phyloP scores from a whole-genome alignment of 1,139 yeast genomes.

The Lodderomyces metapsilosis region DNA sequence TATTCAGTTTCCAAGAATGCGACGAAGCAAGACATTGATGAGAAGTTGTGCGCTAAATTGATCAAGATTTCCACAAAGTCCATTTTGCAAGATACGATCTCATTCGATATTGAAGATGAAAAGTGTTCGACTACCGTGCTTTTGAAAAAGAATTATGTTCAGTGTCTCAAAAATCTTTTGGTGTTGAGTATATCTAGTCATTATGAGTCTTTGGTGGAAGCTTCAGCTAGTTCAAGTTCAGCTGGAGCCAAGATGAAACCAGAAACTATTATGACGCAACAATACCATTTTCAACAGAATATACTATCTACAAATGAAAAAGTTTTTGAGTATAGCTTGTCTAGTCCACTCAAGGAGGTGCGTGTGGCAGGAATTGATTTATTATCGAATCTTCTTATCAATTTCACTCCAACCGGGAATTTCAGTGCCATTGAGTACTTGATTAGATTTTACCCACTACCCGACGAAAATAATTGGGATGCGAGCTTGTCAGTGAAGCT shows the following conservation, averaged over 20 bases:
- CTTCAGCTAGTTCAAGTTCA: conserved; percentile 36
- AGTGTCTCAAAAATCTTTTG: conserved; percentile 33
- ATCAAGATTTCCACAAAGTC: conserved; percentile 33
- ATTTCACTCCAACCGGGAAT: conserved; percentile 41
- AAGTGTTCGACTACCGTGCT: conserved; percentile 22
- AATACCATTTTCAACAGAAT: conserved; percentile 35
- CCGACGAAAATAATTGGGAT: conserved; percentile 28
- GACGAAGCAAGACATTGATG: conserved; percentile 40
- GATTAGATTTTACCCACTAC: conserved; percentile 29
- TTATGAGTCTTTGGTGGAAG: conserved; percentile 37
- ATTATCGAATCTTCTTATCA: conserved; percentile 33
- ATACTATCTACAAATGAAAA: conserved; percentile 35
- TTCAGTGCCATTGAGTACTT: conserved; percentile 38
- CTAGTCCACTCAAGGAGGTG: conserved; percentile 34
- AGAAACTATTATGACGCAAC: conserved; percentile 42
- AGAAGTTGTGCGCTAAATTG: conserved; percentile 38
- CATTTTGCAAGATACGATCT: conserved; percentile 19
- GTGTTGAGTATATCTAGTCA: conserved; percentile 34
- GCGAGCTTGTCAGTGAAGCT: conserved; percentile 12
- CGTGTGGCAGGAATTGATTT: conserved; percentile 40
- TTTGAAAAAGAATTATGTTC: conserved; percentile 33
- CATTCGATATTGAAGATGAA: conserved; percentile 19
- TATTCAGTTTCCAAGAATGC: conserved; percentile 37
- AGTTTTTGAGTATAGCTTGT: conserved; percentile 27
- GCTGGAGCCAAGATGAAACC: conserved; percentile 45